Evolutionary conservation across 176 grass and related monocot genomes (phyloP).

Genomic region (Elymus sibiricus): DNA sequence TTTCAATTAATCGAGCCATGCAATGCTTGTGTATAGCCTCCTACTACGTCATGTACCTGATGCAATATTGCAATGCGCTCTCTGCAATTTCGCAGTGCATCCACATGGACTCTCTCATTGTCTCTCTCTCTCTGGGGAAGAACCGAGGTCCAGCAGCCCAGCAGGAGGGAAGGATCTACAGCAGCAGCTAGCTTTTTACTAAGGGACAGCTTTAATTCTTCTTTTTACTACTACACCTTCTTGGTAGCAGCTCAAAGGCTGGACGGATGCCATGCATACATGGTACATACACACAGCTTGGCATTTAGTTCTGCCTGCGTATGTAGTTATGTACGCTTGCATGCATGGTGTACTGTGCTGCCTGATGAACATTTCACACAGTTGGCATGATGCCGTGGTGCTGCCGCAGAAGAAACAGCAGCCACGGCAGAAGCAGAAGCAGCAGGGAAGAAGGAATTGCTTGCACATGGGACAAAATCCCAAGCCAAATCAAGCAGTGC

Average conservation of each 20-base stretch:
- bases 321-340: not conserved
- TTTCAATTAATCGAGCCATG: not conserved
- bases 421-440: slow-evolving; percentile 25
- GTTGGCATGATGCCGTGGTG: slow-evolving; percentile 15
- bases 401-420: slow-evolving; percentile 48
- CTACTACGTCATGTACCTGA: not conserved
- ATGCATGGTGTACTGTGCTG: not conserved
- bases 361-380: slow-evolving; percentile 19
- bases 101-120: not conserved
- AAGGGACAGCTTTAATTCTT: not conserved
- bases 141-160: not conserved
- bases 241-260: slow-evolving; percentile 26
- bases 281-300: slow-evolving; percentile 21
- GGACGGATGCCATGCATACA: not conserved
- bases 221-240: not conserved
- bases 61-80: not conserved
- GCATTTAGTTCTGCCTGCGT: slow-evolving; percentile 22
- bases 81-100: not conserved
- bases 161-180: slow-evolving; percentile 15
- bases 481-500: slow-evolving; percentile 20
- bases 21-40: not conserved
- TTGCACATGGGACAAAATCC: slow-evolving; percentile 35
- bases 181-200: not conserved
- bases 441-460: slow-evolving; percentile 28
- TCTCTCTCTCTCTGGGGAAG: slow-evolving; percentile 13